Conservation (phyloP, 176 grass and related monocot genomes). For the Oryza longistaminata region DNA sequence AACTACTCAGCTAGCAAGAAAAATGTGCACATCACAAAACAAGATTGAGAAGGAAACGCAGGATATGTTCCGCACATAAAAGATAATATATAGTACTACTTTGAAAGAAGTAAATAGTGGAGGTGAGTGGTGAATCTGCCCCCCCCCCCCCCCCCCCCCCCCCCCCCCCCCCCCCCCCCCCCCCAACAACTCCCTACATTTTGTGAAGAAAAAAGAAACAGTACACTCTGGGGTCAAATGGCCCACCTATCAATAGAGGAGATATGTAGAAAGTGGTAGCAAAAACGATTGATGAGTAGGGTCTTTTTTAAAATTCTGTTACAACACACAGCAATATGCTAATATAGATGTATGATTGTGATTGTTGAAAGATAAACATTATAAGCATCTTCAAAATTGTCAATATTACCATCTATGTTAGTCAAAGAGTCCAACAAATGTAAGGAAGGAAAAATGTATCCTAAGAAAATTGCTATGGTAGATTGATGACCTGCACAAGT, state of each 20-base stretch:
- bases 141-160: no score
- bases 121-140: no score
- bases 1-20: constrained; percentile 19
- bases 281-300: no score
- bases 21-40: neutral
- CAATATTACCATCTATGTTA: constrained; percentile 34
- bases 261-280: no score
- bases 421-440: constrained; percentile 20
- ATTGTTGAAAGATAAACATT: neutral
- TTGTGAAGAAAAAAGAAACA: no score
- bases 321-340: no score
- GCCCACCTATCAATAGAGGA: no score
- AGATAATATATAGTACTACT: neutral
- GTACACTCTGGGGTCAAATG: no score
- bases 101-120: no score
- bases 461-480: constrained; percentile 14
- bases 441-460: constrained; percentile 29
- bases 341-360: constrained; percentile 9
- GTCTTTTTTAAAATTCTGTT: no score
- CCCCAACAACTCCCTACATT: no score
- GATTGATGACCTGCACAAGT: constrained; percentile 73
- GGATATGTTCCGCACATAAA: constrained; percentile 25
- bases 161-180: no score
- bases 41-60: neutral
- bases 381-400: constrained; percentile 9